Evolutionary conservation across 176 grass and related monocot genomes (phyloP).

Genomic region (Panicum miliaceum): DNA sequence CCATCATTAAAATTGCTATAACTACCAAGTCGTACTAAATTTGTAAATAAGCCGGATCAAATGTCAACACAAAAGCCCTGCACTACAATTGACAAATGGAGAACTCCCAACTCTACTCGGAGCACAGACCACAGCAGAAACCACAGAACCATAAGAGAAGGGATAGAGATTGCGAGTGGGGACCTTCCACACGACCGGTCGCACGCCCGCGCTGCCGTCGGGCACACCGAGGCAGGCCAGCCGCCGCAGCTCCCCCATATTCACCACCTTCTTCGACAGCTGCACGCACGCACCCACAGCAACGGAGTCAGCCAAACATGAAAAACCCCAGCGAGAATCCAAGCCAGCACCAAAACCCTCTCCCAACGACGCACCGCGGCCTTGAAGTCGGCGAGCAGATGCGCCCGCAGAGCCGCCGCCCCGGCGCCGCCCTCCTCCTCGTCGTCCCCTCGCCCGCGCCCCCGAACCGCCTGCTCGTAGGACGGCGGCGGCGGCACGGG

Average conservation of each 20-base stretch:
- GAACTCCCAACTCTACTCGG: background rate
- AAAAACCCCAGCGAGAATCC: background rate
- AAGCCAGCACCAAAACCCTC: background rate
- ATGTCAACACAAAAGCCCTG: background rate
- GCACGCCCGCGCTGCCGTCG: conserved; percentile 44
- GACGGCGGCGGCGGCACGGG: conserved; percentile 36
- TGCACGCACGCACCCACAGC: conserved; percentile 10
- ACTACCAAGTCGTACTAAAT: background rate
- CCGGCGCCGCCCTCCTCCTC: conserved; percentile 14
- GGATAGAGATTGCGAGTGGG: conserved; percentile 47
- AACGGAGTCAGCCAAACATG: background rate
- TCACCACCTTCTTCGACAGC: conserved; percentile 85
- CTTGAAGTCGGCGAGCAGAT: conserved; percentile 55
- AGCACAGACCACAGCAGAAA: background rate
- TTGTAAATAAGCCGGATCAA: background rate
- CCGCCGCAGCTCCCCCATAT: conserved; percentile 81
- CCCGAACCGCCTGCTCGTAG: conserved; percentile 55
- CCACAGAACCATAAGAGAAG: background rate
- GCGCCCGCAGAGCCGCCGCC: conserved; percentile 47
- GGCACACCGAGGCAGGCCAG: conserved; percentile 82
- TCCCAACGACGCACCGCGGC: conserved; percentile 28
- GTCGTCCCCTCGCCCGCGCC: background rate
- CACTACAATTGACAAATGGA: background rate
- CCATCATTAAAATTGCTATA: background rate
- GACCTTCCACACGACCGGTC: conserved; percentile 90